phyloP scores from a whole-genome alignment of 2,329 filamentous ascomycete species.

The Magnaporthiopsis incrustans region DNA sequence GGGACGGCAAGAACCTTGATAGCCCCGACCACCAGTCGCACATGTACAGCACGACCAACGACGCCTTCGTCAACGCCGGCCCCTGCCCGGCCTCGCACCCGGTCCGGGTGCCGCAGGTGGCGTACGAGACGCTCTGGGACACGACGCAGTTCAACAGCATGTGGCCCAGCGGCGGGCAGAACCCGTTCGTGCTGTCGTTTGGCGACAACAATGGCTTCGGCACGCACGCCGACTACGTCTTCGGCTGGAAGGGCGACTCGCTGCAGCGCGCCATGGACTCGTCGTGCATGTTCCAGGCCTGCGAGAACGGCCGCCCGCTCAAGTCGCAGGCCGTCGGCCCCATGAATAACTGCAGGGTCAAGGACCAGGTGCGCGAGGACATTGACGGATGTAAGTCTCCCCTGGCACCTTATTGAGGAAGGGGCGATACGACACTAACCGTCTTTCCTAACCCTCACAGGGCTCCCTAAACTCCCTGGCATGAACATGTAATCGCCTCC shows the following conservation, averaged over 20 bases:
- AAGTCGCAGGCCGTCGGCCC: conserved; percentile 23
- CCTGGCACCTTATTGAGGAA: too few species aligned
- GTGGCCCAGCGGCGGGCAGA: conserved; percentile 25
- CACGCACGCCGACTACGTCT: conserved; percentile 25
- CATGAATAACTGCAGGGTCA: conserved; percentile 24
- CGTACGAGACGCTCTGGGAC: conserved; percentile 38
- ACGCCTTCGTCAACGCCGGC: conserved; percentile 17
- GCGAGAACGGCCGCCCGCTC: conserved; percentile 23
- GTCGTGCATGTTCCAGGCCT: conserved; percentile 23
- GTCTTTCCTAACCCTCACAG: not conserved
- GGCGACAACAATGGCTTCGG: conserved; percentile 20
- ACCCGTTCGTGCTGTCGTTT: conserved; percentile 21
- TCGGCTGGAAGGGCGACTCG: conserved; percentile 26
- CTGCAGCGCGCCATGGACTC: conserved; percentile 24
- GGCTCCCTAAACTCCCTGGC: not conserved
- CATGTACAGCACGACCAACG: conserved; percentile 21
- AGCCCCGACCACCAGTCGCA: conserved; percentile 37
- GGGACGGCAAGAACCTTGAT: conserved; percentile 52
- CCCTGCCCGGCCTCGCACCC: conserved; percentile 22
- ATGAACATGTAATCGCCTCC: not conserved
- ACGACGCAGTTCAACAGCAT: conserved; percentile 28
- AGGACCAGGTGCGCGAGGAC: conserved; percentile 21
- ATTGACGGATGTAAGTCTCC: conserved; percentile 22
- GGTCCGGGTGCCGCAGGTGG: conserved; percentile 24
- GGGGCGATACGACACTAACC: too few species aligned